Evolutionary conservation across 306 rosid species (phyloP).

Genomic region (Heteromeles arbutifolia): DNA sequence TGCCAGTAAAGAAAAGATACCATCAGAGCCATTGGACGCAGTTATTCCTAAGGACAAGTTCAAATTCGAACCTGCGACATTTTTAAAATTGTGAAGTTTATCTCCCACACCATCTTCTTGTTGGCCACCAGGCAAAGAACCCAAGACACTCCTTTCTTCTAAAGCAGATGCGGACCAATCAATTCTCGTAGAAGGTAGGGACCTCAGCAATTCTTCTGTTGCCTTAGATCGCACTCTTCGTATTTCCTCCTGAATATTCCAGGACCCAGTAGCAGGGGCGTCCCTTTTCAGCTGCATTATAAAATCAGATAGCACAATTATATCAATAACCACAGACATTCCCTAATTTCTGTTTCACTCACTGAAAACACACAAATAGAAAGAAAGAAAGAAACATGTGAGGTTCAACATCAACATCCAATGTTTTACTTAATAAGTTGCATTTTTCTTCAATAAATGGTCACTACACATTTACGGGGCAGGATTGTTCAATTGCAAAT

Average conservation of each 20-base stretch:
- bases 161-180: slow-evolving; percentile 51
- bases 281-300: slow-evolving; percentile 65
- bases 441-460: neutral
- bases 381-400: neutral
- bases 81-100: slow-evolving; percentile 24
- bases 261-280: slow-evolving; percentile 60
- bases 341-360: neutral
- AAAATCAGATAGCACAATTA: slow-evolving; percentile 8
- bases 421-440: neutral
- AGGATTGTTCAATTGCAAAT: no score
- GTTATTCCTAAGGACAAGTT: slow-evolving; percentile 24
- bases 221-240: slow-evolving; percentile 88
- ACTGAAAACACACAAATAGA: neutral
- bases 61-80: slow-evolving; percentile 28
- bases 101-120: slow-evolving; percentile 29
- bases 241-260: slow-evolving; percentile 97
- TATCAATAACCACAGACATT: neutral
- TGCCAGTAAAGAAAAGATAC: slow-evolving; percentile 29
- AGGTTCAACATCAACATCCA: neutral
- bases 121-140: slow-evolving; percentile 33
- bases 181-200: slow-evolving; percentile 61
- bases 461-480: neutral
- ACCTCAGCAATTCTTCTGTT: slow-evolving; percentile 83
- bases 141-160: slow-evolving; percentile 38
- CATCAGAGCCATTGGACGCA: slow-evolving; percentile 22